Conservation (phyloP, 345 rosid genomes). For the Bruguiera sexangula region DNA sequence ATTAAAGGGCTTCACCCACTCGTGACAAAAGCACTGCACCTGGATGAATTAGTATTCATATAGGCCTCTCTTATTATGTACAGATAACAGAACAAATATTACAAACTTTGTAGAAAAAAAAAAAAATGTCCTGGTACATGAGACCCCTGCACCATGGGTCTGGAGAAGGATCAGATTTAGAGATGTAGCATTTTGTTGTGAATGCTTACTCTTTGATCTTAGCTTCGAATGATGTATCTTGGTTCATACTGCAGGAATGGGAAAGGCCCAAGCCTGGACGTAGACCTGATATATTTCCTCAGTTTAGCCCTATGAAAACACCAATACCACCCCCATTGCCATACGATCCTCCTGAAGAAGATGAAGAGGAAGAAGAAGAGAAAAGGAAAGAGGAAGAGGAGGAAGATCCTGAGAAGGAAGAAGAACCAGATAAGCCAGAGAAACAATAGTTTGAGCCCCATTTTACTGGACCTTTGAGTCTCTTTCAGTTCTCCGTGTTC, state of each 20-base stretch:
- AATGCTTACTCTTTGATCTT: neutral
- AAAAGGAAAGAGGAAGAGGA: conserved; percentile 51
- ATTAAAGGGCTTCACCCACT: neutral
- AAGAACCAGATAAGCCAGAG: conserved; percentile 30
- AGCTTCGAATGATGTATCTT: conserved; percentile 1
- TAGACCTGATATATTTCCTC: conserved; percentile 69
- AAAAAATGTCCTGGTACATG: no score
- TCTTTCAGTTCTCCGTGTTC: conserved; percentile 22
- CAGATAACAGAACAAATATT: neutral
- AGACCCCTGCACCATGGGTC: no score
- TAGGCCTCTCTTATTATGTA: neutral
- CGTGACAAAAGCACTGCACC: neutral
- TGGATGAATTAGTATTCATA: neutral
- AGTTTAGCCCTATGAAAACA: conserved; percentile 79
- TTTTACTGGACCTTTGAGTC: conserved; percentile 7
- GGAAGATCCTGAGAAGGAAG: conserved; percentile 55
- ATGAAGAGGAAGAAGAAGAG: conserved; percentile 69
- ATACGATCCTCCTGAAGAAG: conserved; percentile 70
- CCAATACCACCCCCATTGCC: conserved; percentile 74
- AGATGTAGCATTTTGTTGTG: no score
- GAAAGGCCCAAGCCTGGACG: conserved; percentile 73
- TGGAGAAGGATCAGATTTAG: no score
- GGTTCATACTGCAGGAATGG: conserved; percentile 55
- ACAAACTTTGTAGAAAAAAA: neutral
- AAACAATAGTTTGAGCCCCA: conserved; percentile 22